These are phyloP conservation scores for Albifimbria verrucaria DNA, from an alignment of 2,329 filamentous ascomycete species.

Conservation along the genomic window DNA sequence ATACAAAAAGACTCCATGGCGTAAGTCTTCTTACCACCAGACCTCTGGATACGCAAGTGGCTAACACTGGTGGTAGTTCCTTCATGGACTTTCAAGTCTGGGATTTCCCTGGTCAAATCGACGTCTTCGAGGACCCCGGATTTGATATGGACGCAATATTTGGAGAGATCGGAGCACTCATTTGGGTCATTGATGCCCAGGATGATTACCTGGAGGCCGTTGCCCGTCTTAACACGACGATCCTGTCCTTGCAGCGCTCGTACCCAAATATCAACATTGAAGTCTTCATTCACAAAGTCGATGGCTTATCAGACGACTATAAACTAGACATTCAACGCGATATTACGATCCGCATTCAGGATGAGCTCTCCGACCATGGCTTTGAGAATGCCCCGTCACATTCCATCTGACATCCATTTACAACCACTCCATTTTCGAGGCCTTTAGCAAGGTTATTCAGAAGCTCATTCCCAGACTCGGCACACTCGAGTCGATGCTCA, in stretches of 20 bases:
- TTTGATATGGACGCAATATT: constrained; percentile 95
- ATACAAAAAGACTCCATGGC: constrained; percentile 95
- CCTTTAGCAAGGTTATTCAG: constrained; percentile 97
- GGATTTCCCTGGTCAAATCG: constrained; percentile 94
- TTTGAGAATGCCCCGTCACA: constrained; percentile 92
- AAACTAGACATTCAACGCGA: constrained; percentile 94
- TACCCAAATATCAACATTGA: constrained; percentile 96
- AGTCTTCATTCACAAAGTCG: constrained; percentile 98
- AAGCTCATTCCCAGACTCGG: constrained; percentile 92
- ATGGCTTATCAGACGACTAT: constrained; percentile 95
- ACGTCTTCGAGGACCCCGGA: constrained; percentile 79
- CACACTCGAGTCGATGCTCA: constrained; percentile 89
- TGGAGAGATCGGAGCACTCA: constrained; percentile 86
- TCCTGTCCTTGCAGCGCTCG: constrained; percentile 80
- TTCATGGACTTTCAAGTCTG: constrained; percentile 99
- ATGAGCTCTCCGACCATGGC: constrained; percentile 89
- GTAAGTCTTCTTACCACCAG: too few relatives aligned
- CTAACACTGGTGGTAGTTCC: too few relatives aligned
- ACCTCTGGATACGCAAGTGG: too few relatives aligned
- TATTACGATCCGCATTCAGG: constrained; percentile 92
- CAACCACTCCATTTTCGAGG: constrained; percentile 97
- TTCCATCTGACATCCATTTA: constrained; percentile 98
- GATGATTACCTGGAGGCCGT: constrained; percentile 96
- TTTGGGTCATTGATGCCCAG: constrained; percentile 98
- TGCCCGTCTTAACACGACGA: constrained; percentile 79